Conservation (phyloP, 176 grass and related monocot species). For the Poa pratensis region DNA sequence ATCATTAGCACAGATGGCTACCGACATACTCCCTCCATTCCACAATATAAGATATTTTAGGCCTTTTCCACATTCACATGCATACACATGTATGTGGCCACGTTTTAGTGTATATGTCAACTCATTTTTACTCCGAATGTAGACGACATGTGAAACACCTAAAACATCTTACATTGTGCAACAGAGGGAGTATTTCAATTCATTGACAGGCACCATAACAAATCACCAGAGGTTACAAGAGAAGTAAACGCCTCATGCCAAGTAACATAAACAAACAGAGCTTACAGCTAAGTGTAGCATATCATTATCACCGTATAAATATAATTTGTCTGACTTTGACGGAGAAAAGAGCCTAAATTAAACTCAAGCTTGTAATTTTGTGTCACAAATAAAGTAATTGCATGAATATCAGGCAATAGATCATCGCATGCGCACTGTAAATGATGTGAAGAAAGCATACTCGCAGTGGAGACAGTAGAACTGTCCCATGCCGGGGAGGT, state of each 20-base stretch:
- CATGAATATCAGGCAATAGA: background rate
- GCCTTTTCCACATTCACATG: no score
- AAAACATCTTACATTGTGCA: no score
- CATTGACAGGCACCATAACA: background rate
- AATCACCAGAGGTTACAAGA: background rate
- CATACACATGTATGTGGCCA: no score
- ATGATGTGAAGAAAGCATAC: constrained; percentile 41
- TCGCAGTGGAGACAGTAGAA: constrained; percentile 99
- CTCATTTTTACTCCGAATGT: no score
- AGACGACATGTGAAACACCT: no score
- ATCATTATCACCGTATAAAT: background rate
- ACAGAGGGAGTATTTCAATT: no score
- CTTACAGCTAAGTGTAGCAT: background rate
- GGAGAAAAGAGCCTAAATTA: background rate
- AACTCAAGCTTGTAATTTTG: background rate
- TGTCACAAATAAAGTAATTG: background rate
- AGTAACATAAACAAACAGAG: background rate
- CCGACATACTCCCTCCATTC: no score
- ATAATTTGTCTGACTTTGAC: background rate
- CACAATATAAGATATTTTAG: no score
- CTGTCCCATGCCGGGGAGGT: constrained; percentile 92
- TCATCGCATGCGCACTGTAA: background rate
- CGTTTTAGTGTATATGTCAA: no score
- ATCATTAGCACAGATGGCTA: background rate
- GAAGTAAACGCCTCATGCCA: background rate